phyloP scores from a whole-genome alignment of 2,329 filamentous ascomycete genomes.

The Amauroascus verrucosus region DNA sequence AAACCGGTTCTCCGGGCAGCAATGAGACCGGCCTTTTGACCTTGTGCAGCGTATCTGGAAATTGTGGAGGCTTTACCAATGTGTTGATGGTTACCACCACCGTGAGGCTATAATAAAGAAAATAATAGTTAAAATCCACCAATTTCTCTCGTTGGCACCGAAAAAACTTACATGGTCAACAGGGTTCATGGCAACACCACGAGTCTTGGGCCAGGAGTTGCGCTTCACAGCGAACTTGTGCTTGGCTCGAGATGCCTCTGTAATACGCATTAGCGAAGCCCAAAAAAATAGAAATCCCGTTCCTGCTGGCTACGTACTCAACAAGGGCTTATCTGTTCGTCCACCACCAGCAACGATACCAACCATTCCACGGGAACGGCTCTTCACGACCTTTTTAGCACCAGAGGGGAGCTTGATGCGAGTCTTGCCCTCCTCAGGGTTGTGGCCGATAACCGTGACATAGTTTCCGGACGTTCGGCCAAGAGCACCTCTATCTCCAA shows the following conservation, averaged over 20 bases:
- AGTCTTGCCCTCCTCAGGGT: slow-evolving; percentile 98
- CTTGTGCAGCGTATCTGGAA: slow-evolving; percentile 90
- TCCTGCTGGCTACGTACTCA: slow-evolving; percentile 50
- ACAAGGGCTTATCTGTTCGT: slow-evolving; percentile 97
- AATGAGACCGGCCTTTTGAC: slow-evolving; percentile 99
- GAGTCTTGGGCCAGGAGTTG: slow-evolving; percentile 99
- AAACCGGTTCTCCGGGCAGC: slow-evolving; percentile 99
- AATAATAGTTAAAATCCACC: slow-evolving; percentile 17
- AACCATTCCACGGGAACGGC: slow-evolving; percentile 91
- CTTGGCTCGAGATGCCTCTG: slow-evolving; percentile 98
- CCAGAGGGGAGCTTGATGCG: slow-evolving; percentile 98
- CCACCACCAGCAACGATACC: slow-evolving; percentile 99
- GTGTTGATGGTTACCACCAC: slow-evolving; percentile 99
- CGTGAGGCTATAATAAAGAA: slow-evolving; percentile 53
- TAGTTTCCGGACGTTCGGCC: slow-evolving; percentile 99
- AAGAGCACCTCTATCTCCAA: slow-evolving; percentile 89
- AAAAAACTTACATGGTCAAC: slow-evolving; percentile 69
- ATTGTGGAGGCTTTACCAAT: slow-evolving; percentile 99
- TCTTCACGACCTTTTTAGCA: slow-evolving; percentile 98
- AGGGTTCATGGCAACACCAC: slow-evolving; percentile 99
- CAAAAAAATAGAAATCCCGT: neutral
- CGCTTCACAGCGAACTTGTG: slow-evolving; percentile 99
- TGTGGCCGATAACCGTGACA: slow-evolving; percentile 94
- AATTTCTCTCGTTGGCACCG: neutral
- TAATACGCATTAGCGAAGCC: slow-evolving; percentile 36